Base-by-base conservation (phyloP, 352 stramenopile genomes). In the Globisporangium nagaii region DNA sequence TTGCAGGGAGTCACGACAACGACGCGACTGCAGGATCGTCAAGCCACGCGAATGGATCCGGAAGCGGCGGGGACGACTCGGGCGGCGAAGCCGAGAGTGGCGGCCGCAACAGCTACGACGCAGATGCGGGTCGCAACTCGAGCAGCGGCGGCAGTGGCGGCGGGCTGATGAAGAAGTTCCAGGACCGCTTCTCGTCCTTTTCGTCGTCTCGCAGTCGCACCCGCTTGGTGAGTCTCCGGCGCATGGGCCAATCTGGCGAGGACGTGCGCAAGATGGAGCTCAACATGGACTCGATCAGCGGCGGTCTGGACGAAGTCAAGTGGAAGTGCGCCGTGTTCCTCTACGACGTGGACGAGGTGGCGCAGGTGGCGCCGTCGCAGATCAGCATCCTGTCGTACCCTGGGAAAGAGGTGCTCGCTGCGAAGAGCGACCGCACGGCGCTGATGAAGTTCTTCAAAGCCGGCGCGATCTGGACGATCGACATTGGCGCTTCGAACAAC, bases 251-350 rank as follows among this genome's bases (percentile, higher is more conserved):
- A 43, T 87, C 79, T n/a, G 77, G 65, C 9, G 73, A 87, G 35
- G 78, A 90, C 9, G 75, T 90, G 17, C 69, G 75, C 30, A 72
- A 74, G 53, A 88, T 93, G 73, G 84, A 93, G 52, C 56, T 91
- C 19, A 78, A 90, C 48, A 68, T 93, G 65, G 84, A 93, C 42
- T 69, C 72, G 27, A 93, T 93, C 64, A 91, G 65, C 52, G 84
- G 84, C 35, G 84, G 84, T 8, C 69, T 93, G 20, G 84, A 93
- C 59, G 75, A 93, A 66, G 77, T 91, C 30, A 93, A 93, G 60
- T 93, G 84, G 84, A 88, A 88, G 46, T 93, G 84, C 35, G 84
- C 84, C 10, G 66, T 86, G 42, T 93, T 90, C 52, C 43, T 93
- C 36, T 93, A 90, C 53, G 84, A 93, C 37, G 69, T 84, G 11